These are phyloP conservation scores for Cucumis hystrix DNA, from an alignment of 306 rosid species.

Conservation along the genomic window DNA sequence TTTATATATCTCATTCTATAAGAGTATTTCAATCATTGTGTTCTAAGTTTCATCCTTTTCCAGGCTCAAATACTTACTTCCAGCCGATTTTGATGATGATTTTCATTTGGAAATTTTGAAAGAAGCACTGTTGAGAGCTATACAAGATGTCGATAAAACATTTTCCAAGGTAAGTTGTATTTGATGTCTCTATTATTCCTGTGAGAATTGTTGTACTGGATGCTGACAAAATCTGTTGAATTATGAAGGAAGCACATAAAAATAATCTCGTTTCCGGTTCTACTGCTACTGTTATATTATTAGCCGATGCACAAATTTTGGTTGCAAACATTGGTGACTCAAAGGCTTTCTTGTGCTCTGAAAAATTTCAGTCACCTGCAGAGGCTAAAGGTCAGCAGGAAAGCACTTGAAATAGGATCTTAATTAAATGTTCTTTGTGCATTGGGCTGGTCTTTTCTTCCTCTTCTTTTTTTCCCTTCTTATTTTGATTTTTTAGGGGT, in stretches of 20 bases:
- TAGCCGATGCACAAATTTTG: conserved; percentile 80
- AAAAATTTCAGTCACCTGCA: conserved; percentile 51
- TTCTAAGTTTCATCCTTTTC: conserved; percentile 11
- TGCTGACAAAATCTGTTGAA: conserved; percentile 29
- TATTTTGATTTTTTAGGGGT: too few relatives aligned
- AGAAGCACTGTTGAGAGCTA: conserved; percentile 85
- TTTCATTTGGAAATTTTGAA: conserved; percentile 82
- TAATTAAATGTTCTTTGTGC: neutral
- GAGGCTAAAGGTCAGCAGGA: conserved; percentile 86
- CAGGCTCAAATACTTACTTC: conserved; percentile 57
- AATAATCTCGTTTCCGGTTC: conserved; percentile 59
- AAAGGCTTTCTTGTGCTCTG: conserved; percentile 83
- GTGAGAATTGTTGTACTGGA: conserved; percentile 1
- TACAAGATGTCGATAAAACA: conserved; percentile 67
- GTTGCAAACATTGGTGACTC: conserved; percentile 96
- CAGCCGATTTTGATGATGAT: conserved; percentile 48
- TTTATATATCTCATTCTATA: neutral
- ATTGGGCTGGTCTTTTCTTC: neutral
- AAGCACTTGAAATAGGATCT: neutral
- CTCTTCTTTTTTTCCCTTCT: too few relatives aligned
- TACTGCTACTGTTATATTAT: conserved; percentile 59
- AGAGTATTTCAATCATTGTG: neutral
- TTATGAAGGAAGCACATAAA: conserved; percentile 72
- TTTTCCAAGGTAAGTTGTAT: conserved; percentile 60
- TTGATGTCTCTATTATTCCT: conserved; percentile 11